Evolutionary conservation across 1,284 basidiomycete species (phyloP), one percentile per base, ranked within the genome.

Genomic region (Ustilago sp.): DNA sequence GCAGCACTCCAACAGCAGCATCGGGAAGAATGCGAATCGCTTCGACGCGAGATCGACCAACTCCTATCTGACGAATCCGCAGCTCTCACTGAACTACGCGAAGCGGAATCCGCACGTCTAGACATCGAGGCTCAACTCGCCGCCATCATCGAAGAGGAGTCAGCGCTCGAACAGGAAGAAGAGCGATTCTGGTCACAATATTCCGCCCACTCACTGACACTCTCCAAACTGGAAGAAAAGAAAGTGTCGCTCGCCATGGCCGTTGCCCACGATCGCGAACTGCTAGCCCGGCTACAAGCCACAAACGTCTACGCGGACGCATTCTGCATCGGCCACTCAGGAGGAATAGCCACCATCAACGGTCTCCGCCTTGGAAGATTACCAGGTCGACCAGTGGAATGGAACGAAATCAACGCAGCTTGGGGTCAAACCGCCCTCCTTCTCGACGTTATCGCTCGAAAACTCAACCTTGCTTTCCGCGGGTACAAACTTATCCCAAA

Each of bases 271-370:
- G 68, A 86, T 28, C 50, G 63, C 15, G 70, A 73, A 15, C 92
- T 91, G 9, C 88, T 95, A 15, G 92, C 93, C 78, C 92, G 94
- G 81, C 89, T 99, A 8, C 93, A 96, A 83, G 89, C 92, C 51
- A 95, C 95, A 4, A 99, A 99, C 85, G 97, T 99, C 34, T 99
- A 98, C 88, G 96, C 96, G 77, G 97, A 99, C 83, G 95, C 95
- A 0, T 99, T 99, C 86, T 96, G 94, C 81, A 99, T 99, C 75
- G 95, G 95, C 0, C 94, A 98, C 79, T 94, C 95, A 76, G 93
- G 93, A 2, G 83, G 17, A 92, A 98, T 82, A 81, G 96, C 94
- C 0, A 98, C 96, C 9, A 99, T 99, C 87, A 99, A 99, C 83
- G 95, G 95, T 1, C 89, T 99, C 15, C 90, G 97, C 31, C 87